These are phyloP conservation scores for Euphorbia lathyris DNA, from an alignment of 345 rosid genomes.

Conservation along the genomic window DNA sequence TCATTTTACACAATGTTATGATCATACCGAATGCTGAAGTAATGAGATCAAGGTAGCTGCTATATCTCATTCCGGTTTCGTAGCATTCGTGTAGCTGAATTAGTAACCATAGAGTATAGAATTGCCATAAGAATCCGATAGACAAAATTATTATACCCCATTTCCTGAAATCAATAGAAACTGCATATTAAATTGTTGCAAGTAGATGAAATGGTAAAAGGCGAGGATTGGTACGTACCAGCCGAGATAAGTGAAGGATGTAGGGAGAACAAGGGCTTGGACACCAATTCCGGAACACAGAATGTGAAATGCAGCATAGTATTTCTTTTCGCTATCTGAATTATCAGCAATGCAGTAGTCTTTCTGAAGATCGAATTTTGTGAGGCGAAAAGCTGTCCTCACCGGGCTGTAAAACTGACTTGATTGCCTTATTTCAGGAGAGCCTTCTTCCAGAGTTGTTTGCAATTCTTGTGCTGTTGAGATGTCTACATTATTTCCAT, in stretches of 20 bases:
- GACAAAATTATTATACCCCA: conserved; percentile 29
- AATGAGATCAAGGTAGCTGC: conserved; percentile 35
- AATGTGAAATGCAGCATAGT: conserved; percentile 23
- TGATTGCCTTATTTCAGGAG: conserved; percentile 1
- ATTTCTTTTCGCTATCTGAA: conserved; percentile 26
- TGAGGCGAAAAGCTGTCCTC: not conserved
- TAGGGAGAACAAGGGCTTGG: conserved; percentile 31
- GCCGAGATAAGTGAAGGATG: conserved; percentile 26
- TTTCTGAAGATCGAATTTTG: conserved; percentile 19
- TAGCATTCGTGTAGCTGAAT: conserved; percentile 36
- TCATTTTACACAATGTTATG: not conserved
- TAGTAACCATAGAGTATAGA: conserved; percentile 34
- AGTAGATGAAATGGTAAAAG: not conserved
- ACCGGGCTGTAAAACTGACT: conserved; percentile 21
- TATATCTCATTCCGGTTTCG: conserved; percentile 35
- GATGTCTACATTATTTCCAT: not conserved
- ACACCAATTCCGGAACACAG: conserved; percentile 34
- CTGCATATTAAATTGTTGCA: not conserved
- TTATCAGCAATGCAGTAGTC: conserved; percentile 25
- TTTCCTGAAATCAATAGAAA: conserved; percentile 5
- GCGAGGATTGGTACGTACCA: conserved; percentile 13
- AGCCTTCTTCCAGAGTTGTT: conserved; percentile 4
- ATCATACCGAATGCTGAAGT: conserved; percentile 29
- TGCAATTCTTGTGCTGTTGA: conserved; percentile 3
- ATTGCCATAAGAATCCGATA: conserved; percentile 36